A percentile compares a stretch with the other conserved stretches of the same genome.
Conservation (phyloP, 176 grass and related monocot species). For the Typha latifolia region DNA sequence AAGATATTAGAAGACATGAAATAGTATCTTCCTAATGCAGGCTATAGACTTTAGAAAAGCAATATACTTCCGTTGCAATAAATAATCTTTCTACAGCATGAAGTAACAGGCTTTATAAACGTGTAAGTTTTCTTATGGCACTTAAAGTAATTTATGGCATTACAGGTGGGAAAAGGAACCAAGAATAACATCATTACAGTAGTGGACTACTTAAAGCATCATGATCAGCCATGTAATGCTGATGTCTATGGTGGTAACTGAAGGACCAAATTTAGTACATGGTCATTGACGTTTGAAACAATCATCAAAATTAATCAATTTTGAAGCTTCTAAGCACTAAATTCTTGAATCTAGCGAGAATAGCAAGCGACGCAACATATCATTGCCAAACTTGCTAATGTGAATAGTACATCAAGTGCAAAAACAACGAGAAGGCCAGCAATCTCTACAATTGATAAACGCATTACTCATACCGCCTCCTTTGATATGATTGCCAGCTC, state of each 20-base stretch:
- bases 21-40: too few relatives aligned
- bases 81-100: too few relatives aligned
- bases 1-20: too few relatives aligned
- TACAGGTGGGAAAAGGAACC: background rate
- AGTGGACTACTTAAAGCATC: background rate
- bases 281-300: too few relatives aligned
- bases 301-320: too few relatives aligned
- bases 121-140: too few relatives aligned
- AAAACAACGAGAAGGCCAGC: background rate
- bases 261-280: too few relatives aligned
- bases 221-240: background rate
- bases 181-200: background rate
- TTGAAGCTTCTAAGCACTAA: too few relatives aligned
- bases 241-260: background rate
- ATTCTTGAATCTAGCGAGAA: background rate
- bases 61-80: too few relatives aligned
- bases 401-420: background rate
- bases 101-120: too few relatives aligned
- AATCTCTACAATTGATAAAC: background rate
- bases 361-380: background rate
- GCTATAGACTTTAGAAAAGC: too few relatives aligned
- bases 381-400: background rate
- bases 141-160: too few relatives aligned
- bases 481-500: conserved; percentile 95
- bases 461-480: conserved; percentile 51